A percentile compares a stretch with the other conserved stretches of the same genome.
Evolutionary conservation across 768 basidiomycete genomes (phyloP).

Genomic region (Xerocomellus dryophilus): DNA sequence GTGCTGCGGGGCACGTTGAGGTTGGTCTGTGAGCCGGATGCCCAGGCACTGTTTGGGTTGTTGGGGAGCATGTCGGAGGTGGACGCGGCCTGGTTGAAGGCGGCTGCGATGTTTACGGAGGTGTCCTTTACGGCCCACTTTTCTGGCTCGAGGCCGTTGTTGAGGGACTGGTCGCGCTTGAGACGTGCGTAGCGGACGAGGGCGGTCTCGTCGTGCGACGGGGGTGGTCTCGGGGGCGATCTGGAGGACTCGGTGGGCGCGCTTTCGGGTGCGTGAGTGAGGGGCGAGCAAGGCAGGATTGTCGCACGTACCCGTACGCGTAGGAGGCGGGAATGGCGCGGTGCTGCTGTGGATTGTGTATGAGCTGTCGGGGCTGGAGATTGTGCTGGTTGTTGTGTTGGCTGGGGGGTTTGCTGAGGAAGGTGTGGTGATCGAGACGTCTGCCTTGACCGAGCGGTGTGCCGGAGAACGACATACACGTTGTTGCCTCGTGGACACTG

Average conservation of each 20-base stretch:
- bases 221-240: constrained; percentile 59
- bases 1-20: constrained; percentile 63
- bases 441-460: constrained; percentile 83
- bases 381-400: constrained; percentile 27
- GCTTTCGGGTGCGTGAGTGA: constrained; percentile 34
- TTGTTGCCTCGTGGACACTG: constrained; percentile 11
- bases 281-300: constrained; percentile 8
- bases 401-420: constrained; percentile 55
- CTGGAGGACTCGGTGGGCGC: constrained; percentile 54
- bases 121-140: constrained; percentile 79
- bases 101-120: constrained; percentile 81
- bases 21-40: constrained; percentile 51
- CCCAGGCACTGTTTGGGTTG: constrained; percentile 66
- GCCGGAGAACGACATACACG: constrained; percentile 77
- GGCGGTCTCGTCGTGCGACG: constrained; percentile 43
- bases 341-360: constrained; percentile 33
- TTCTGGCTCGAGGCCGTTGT: constrained; percentile 47
- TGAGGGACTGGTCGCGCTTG: constrained; percentile 41
- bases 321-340: constrained; percentile 56
- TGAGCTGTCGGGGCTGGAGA: constrained; percentile 20
- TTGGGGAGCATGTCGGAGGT: constrained; percentile 40
- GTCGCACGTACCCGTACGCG: constrained; percentile 59
- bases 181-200: constrained; percentile 47
- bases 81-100: constrained; percentile 69
- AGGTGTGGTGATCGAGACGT: constrained; percentile 78